These are phyloP conservation scores for Lasiosphaeria ovina DNA, from an alignment of 495 filamentous ascomycete species.

Conservation along the genomic window DNA sequence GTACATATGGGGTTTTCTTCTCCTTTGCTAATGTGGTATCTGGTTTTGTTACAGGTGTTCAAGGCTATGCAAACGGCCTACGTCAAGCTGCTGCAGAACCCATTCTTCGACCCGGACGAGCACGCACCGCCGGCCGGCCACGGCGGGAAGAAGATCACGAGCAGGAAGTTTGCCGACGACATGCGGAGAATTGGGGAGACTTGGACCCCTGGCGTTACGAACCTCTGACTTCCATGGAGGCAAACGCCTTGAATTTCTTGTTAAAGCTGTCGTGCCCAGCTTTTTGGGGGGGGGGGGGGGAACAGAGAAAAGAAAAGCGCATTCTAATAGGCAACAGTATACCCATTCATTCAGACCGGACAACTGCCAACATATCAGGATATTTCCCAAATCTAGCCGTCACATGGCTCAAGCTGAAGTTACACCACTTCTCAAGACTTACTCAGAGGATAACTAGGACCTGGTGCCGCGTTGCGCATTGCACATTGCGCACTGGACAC, in stretches of 20 bases:
- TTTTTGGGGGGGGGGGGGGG: neutral
- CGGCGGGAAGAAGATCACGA: constrained; percentile 70
- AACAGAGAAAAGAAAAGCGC: neutral
- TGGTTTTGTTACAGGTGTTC: constrained; percentile 63
- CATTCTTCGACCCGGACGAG: constrained; percentile 90
- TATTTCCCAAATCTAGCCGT: no score
- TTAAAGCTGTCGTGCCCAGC: neutral
- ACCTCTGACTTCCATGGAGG: constrained; percentile 24
- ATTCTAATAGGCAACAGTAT: no score
- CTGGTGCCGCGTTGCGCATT: no score
- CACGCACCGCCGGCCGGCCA: constrained; percentile 55
- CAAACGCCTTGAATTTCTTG: neutral
- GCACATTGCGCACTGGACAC: no score
- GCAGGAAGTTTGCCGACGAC: constrained; percentile 75
- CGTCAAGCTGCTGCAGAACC: constrained; percentile 84
- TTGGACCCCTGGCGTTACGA: constrained; percentile 58
- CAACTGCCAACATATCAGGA: no score
- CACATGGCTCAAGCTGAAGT: no score
- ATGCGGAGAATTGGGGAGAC: constrained; percentile 78
- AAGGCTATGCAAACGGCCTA: constrained; percentile 88
- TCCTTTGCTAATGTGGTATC: neutral
- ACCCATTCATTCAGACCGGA: no score
- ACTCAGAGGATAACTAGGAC: no score
- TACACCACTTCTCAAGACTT: no score
- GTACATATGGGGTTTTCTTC: neutral